Percentiles rank a stretch among this genome's conserved stretches.
These are phyloP conservation scores for Butyriboletus appendiculatus DNA, from an alignment of 1,284 basidiomycete genomes.

Conservation along the genomic window DNA sequence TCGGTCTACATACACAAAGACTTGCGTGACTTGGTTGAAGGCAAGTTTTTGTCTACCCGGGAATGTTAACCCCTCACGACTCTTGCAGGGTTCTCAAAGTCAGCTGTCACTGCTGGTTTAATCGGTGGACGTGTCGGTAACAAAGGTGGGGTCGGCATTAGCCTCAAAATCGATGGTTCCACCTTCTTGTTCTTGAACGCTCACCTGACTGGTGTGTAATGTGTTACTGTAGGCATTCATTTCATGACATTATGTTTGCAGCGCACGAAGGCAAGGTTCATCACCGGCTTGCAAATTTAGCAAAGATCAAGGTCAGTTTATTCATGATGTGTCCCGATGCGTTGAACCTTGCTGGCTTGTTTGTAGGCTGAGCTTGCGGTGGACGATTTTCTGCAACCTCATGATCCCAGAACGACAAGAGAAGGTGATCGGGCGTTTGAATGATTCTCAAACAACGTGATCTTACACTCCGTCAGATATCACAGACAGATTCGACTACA, in stretches of 20 bases:
- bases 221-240: background rate
- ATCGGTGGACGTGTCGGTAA: conserved; percentile 87
- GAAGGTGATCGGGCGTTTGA: conserved; percentile 52
- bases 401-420: conserved; percentile 62
- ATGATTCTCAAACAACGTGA: background rate
- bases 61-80: conserved; percentile 1
- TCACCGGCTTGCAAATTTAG: conserved; percentile 67
- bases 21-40: conserved; percentile 57
- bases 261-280: conserved; percentile 76
- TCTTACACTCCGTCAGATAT: conserved; percentile 50
- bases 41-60: conserved; percentile 34
- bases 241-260: conserved; percentile 29
- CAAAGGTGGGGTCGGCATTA: conserved; percentile 85
- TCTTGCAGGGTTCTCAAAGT: conserved; percentile 62
- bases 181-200: conserved; percentile 85
- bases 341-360: conserved; percentile 6
- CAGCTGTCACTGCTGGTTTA: conserved; percentile 81
- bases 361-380: conserved; percentile 60
- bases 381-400: conserved; percentile 61
- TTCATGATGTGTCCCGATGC: background rate
- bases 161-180: conserved; percentile 70
- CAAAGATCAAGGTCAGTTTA: conserved; percentile 68
- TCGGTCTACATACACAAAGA: conserved; percentile 74
- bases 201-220: conserved; percentile 72
- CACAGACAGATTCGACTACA: conserved; percentile 82